Base-by-base conservation (phyloP, 1,284 basidiomycete species). In the Sporisorium exsertum region DNA sequence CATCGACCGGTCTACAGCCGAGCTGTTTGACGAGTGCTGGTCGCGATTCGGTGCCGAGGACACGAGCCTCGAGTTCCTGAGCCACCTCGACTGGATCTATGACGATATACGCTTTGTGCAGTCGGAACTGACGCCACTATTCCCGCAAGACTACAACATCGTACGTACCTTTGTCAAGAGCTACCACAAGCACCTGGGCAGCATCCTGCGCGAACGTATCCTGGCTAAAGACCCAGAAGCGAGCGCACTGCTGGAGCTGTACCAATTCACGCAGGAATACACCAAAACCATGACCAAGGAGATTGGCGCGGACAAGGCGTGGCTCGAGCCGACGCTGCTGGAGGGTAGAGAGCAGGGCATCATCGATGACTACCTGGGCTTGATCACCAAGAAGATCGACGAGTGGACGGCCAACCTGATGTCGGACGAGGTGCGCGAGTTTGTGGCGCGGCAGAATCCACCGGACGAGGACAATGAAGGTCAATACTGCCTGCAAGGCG, bases 321-420 rank as follows among this genome's bases (percentile, higher is more conserved):
- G 84, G 84, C 70, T 85, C 27, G 77, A 84, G 3, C 91, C 95
- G 0, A 80, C 81, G 16, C 88, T 99, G 35, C 88, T 99, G 18
- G 95, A 94, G 66, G 96, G 96, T 63, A 94, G 94, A 84, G 94
- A 96, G 81, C 94, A 97, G 84, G 88, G 88, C 47, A 90, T 99
- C 62, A 95, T 99, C 79, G 96, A 99, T 82, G 95, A 97, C 85
- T 99, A 99, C 86, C 91, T 97, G 57, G 90, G 91, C 75, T 89
- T 98, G 72, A 96, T 99, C 86, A 91, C 96, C 84, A 91, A 90
- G 86, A 98, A 98, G 87, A 91, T 99, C 67, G 95, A 98, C 87
- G 95, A 99, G 86, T 99, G 97, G 97, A 93, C 93, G 1, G 88
- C 89, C 59, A 99, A 97, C 85, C 89, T 98, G 62, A 96, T 97